Evolutionary conservation across 139 green algal species (phyloP), one percentile per base, ranked within the genome.

Genomic region (Bryopsis sp.): DNA sequence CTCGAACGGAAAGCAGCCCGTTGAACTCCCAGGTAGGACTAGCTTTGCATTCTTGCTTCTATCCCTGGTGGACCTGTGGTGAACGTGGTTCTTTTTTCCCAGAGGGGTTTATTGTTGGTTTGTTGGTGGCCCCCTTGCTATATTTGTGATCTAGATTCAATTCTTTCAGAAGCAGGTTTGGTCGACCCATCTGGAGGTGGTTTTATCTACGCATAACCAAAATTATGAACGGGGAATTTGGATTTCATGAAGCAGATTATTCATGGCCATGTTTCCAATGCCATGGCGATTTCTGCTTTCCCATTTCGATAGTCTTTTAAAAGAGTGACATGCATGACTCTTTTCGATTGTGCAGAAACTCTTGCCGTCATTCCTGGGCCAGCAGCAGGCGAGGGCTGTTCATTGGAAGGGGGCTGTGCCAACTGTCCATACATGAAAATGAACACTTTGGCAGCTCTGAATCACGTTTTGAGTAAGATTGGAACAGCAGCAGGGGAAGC

Each of bases 381-480:
- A 61, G 73, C 78, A 47, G 61, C 63, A 24, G 94, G 94, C 19
- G 94, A 99, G 78, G 94, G 94, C 15, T 99, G 94, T 76, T 90
- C 80, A 1, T 36, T 86, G 15, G 85, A 95, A 74, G 94, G 94
- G 29, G 94, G 94, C 48, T 99, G 94, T 71, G 94, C 94, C 0
- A 86, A 86, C 31, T 99, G 94, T 83, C 94, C 94, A 0, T 99
- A 95, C 81, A 99, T 98, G 93, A 95, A 95, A 76, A 94, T 96
- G 88, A 96, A 96, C 82, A 88, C 69, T 22, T 76, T 95, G 54
- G 32, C 36, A 0, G 86, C 84, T 34, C 71, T 92, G 59, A 31
- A 79, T 39, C 24, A 19, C 26, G 82, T 93, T 29, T 85, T 78
- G 64, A 47, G 72, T 28, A 58, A 50, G 37, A 58, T 92, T 22